Evolutionary conservation across 768 basidiomycete species (phyloP).

Genomic region (Tremella yokohamensis): DNA sequence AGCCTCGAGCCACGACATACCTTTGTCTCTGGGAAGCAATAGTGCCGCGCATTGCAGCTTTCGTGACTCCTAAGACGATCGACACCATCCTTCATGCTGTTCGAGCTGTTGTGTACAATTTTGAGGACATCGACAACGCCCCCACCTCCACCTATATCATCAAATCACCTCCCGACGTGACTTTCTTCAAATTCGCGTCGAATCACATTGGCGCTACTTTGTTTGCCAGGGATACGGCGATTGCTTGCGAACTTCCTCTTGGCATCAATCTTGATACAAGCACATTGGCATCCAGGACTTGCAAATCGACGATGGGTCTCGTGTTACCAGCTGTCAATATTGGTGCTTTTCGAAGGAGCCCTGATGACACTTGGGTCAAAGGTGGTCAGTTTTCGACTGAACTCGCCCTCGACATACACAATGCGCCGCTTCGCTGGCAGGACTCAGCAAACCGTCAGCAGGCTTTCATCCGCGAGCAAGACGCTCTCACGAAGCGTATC

Average conservation of each 20-base stretch:
- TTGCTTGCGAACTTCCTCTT: constrained; percentile 58
- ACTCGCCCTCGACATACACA: constrained; percentile 66
- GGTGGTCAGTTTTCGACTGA: constrained; percentile 60
- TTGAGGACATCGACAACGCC: constrained; percentile 71
- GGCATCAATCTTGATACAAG: constrained; percentile 70
- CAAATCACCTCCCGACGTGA: constrained; percentile 76
- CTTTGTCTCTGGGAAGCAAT: constrained; percentile 88
- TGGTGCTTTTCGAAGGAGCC: constrained; percentile 54
- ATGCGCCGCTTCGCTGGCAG: constrained; percentile 61
- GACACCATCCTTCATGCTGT: constrained; percentile 58
- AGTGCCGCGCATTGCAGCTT: constrained; percentile 63
- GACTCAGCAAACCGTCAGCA: constrained; percentile 59
- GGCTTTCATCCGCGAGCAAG: constrained; percentile 68
- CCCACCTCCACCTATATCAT: constrained; percentile 62
- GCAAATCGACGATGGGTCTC: constrained; percentile 64
- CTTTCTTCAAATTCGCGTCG: constrained; percentile 70
- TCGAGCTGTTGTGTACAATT: constrained; percentile 66
- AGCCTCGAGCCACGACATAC: constrained; percentile 77
- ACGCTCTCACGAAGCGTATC: constrained; percentile 62
- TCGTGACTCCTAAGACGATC: constrained; percentile 59
- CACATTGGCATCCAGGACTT: constrained; percentile 66
- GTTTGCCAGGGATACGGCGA: constrained; percentile 57
- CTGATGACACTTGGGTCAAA: constrained; percentile 61
- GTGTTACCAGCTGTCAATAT: constrained; percentile 58
- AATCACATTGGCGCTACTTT: constrained; percentile 60